Base-by-base conservation (phyloP, 768 basidiomycete species). In the Crepidotus variabilis region DNA sequence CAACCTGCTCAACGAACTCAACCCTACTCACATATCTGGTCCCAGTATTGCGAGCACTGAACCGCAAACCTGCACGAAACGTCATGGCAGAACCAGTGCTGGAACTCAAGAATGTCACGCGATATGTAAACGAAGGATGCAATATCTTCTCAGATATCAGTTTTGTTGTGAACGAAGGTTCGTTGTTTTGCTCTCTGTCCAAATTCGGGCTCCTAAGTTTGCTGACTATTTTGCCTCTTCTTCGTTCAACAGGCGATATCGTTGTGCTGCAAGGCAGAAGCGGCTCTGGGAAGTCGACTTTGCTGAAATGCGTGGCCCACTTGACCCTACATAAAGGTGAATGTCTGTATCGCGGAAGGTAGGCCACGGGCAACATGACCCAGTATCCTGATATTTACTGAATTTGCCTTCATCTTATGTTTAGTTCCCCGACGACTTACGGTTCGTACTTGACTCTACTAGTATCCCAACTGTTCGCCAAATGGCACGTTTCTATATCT, bases 251-350 rank as follows among this genome's bases (percentile, higher is more conserved):
- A 78, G 77, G 89, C 8, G 92, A 94, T 62, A 77, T 94, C 28
- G 58, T 94, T 39, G 75, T 92, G 14, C 64, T 95, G n/a, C 86
- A 84, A 57, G 94, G 92, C 9, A 83, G 81, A 62, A 89, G 87
- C 59, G 94, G 94, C 8, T 81, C 81, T 18, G 94, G 92, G 51
- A 89, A 88, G 67, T 85, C 86, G 1, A 93, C 92, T 0, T 71
- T 96, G 51, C 69, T 95, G 47, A 95, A 94, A 69, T 93, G 90
- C 63, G 76, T 95, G 21, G 85, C 92, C 24, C 88, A 94, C 71
- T 74, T 95, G 33, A 84, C 83, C 55, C 68, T 89, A 5, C 90
- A 91, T 65, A 72, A 78, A 7, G 87, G 93, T 1, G 75, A 82
- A 47, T 76, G 91, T 24, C 60, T 81, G 13, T 86, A 86, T 64